phyloP scores from a whole-genome alignment of 176 grass and related monocot genomes.

The Echinochloa phyllopogon region DNA sequence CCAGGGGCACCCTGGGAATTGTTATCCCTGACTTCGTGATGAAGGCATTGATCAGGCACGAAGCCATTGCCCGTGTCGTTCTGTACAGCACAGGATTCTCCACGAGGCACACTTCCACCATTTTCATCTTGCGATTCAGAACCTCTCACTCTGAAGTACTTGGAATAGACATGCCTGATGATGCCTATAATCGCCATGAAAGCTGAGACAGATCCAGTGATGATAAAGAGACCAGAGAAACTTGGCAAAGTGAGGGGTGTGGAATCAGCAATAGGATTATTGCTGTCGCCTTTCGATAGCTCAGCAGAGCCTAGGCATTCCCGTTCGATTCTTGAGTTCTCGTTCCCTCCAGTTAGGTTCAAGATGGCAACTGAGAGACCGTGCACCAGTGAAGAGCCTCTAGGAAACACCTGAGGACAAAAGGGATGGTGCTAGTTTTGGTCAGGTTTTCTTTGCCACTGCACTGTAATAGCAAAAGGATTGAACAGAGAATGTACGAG shows the following conservation, averaged over 20 bases:
- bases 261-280: background rate
- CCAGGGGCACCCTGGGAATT: background rate
- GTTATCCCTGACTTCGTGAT: background rate
- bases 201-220: slow-evolving; percentile 44
- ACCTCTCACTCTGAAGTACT: slow-evolving; percentile 1
- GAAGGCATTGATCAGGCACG: background rate
- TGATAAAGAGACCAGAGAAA: slow-evolving; percentile 67
- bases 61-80: background rate
- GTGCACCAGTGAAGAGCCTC: slow-evolving; percentile 38
- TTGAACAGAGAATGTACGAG: background rate
- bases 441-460: background rate
- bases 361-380: slow-evolving; percentile 57
- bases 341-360: slow-evolving; percentile 33
- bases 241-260: slow-evolving; percentile 42
- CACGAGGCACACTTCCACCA: background rate
- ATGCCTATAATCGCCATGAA: slow-evolving; percentile 42
- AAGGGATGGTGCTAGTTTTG: background rate
- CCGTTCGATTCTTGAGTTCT: slow-evolving; percentile 4
- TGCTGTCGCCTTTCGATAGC: background rate
- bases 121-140: background rate
- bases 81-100: background rate
- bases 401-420: slow-evolving; percentile 56
- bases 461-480: background rate
- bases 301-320: slow-evolving; percentile 45
- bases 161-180: slow-evolving; percentile 15